A percentile compares a stretch with the other conserved stretches of the same genome.
These are phyloP conservation scores for Neurospora sp. DNA, from an alignment of 495 filamentous ascomycete species.

Conservation along the genomic window DNA sequence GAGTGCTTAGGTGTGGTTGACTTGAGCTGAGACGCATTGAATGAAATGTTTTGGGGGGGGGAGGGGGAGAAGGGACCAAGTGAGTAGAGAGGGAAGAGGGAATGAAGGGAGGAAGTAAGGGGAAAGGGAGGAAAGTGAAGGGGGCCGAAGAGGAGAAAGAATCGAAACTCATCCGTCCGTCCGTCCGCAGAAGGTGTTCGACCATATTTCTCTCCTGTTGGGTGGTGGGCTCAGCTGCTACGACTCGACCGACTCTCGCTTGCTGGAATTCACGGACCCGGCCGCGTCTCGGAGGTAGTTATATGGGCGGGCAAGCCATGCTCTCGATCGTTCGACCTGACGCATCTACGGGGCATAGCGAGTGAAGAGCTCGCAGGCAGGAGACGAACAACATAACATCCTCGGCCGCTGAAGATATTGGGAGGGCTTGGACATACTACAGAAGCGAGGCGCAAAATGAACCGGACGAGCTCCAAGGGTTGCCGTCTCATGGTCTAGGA, in stretches of 20 bases:
- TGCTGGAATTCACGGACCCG: neutral
- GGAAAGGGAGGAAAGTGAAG: neutral
- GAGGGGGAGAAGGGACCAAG: neutral
- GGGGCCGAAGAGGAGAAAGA: neutral
- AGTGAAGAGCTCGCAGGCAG: neutral
- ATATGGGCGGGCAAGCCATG: neutral
- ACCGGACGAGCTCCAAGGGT: neutral
- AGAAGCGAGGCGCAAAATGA: neutral
- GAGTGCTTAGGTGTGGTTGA: conserved; percentile 8
- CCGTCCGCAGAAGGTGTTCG: neutral
- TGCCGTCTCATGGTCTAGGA: neutral
- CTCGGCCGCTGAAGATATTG: too few relatives aligned
- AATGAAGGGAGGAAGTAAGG: neutral
- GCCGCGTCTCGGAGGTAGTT: neutral
- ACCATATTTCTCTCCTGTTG: neutral
- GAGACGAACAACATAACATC: neutral
- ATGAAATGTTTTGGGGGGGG: neutral
- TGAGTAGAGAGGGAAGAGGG: too few relatives aligned
- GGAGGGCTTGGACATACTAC: neutral
- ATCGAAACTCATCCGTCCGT: neutral
- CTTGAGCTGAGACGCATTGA: neutral
- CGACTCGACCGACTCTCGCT: neutral
- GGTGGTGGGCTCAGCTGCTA: neutral
- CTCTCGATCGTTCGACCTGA: neutral
- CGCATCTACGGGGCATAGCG: neutral